Percentiles rank a stretch among this genome's conserved stretches.
Evolutionary conservation across 371 early-diverging fungal species (phyloP).

Genomic region (Mortierella sp.): DNA sequence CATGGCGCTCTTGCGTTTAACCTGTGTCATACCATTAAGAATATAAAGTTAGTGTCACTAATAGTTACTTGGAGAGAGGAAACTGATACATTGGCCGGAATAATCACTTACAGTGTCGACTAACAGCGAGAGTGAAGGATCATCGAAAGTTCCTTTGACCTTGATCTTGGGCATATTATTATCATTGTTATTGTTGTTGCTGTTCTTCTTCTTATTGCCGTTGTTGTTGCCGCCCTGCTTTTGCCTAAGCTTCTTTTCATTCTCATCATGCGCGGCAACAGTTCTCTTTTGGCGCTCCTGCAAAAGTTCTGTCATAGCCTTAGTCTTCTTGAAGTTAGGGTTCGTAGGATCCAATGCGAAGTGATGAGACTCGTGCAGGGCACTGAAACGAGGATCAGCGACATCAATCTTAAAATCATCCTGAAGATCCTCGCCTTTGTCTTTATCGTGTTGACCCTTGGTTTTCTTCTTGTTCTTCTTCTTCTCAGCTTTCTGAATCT

Average conservation of each 20-base stretch:
- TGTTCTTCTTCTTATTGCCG: constrained; percentile 14
- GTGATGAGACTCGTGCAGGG: constrained; percentile 84
- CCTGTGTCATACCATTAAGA: constrained; percentile 18
- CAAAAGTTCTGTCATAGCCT: constrained; percentile 87
- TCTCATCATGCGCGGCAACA: constrained; percentile 33
- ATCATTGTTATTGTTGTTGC: constrained; percentile 26
- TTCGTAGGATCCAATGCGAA: constrained; percentile 97
- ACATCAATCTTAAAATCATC: constrained; percentile 90
- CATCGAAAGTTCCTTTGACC: constrained; percentile 47
- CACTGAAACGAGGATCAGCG: constrained; percentile 88
- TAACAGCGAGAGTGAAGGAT: constrained; percentile 62
- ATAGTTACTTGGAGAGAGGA: neutral
- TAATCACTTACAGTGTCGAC: constrained; percentile 63
- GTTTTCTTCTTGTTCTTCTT: constrained; percentile 70
- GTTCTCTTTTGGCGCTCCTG: constrained; percentile 75
- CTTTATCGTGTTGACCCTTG: constrained; percentile 60
- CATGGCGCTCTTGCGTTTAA: constrained; percentile 71
- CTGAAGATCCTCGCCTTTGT: constrained; percentile 67
- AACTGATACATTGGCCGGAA: neutral
- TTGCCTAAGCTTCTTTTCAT: constrained; percentile 37
- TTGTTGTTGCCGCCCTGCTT: constrained; percentile 17
- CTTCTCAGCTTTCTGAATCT: constrained; percentile 90
- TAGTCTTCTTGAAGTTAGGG: constrained; percentile 95
- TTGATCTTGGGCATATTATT: constrained; percentile 22
- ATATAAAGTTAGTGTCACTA: neutral